Conservation (phyloP, 768 basidiomycete genomes). For the Xerocomellus intermedius region DNA sequence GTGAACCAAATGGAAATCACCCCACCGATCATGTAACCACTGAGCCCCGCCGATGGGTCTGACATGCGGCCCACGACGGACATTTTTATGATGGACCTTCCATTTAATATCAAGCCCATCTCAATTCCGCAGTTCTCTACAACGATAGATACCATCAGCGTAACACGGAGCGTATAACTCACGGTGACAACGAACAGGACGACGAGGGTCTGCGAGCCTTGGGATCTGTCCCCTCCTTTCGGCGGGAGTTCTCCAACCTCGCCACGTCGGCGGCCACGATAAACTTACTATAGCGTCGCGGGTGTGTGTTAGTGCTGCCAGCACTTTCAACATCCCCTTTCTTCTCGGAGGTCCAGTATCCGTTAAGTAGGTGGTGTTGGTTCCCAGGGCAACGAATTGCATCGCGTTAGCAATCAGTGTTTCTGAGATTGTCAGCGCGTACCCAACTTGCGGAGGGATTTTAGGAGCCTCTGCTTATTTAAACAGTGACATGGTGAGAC, state of each 20-base stretch:
- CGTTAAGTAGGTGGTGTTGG: constrained; percentile 36
- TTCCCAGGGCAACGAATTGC: constrained; percentile 30
- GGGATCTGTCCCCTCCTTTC: constrained; percentile 36
- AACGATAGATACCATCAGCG: background rate
- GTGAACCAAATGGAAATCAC: too few species aligned
- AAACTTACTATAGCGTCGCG: constrained; percentile 34
- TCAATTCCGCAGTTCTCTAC: too few species aligned
- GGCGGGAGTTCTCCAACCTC: constrained; percentile 44
- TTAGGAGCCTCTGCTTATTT: constrained; percentile 80
- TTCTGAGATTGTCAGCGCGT: constrained; percentile 32
- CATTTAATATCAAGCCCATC: too few species aligned
- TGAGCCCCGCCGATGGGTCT: too few species aligned
- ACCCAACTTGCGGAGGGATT: constrained; percentile 30
- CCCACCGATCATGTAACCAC: too few species aligned
- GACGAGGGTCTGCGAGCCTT: constrained; percentile 24
- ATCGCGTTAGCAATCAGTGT: constrained; percentile 30
- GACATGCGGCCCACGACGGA: too few species aligned
- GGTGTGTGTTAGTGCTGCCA: constrained; percentile 37
- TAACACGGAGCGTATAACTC: background rate
- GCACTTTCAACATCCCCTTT: constrained; percentile 37
- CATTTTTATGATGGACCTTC: too few species aligned
- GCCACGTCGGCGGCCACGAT: too few species aligned
- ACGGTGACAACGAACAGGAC: constrained; percentile 1
- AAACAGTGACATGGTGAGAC: constrained; percentile 9
- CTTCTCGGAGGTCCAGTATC: constrained; percentile 36